Conservation (phyloP, 192 early-diverging fungal species). For the Coemansia sp. region DNA sequence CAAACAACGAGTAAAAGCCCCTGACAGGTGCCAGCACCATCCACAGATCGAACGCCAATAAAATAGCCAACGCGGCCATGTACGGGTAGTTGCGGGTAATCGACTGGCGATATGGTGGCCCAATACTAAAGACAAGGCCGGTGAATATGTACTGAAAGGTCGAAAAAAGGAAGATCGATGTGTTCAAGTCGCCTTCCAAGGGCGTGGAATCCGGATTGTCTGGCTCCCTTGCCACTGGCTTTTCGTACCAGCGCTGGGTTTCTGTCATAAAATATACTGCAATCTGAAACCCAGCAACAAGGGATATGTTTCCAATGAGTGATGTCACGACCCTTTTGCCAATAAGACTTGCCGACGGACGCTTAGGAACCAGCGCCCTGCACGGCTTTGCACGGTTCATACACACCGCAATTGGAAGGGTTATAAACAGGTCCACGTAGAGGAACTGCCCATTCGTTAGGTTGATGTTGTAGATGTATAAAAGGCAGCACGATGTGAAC, state of each 20-base stretch:
- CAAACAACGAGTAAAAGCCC: slow-evolving; percentile 34
- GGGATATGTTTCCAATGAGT: slow-evolving; percentile 78
- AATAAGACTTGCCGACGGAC: slow-evolving; percentile 84
- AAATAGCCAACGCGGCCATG: slow-evolving; percentile 14
- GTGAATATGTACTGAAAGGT: slow-evolving; percentile 90
- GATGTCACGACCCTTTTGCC: slow-evolving; percentile 86
- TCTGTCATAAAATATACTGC: slow-evolving; percentile 66
- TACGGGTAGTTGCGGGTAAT: slow-evolving; percentile 67
- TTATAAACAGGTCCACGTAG: slow-evolving; percentile 87
- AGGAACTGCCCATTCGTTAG: slow-evolving; percentile 93
- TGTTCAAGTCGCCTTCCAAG: slow-evolving; percentile 72
- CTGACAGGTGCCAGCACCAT: slow-evolving; percentile 34
- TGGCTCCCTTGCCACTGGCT: slow-evolving; percentile 33
- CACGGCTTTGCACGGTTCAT: slow-evolving; percentile 84
- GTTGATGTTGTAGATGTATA: slow-evolving; percentile 83
- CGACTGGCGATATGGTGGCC: slow-evolving; percentile 87
- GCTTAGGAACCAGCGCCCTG: slow-evolving; percentile 64
- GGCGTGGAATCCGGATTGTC: slow-evolving; percentile 59
- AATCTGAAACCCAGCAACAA: slow-evolving; percentile 79
- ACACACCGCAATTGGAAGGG: slow-evolving; percentile 77
- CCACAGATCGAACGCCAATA: slow-evolving; percentile 44
- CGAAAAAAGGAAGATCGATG: slow-evolving; percentile 80
- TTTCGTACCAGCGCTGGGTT: slow-evolving; percentile 75
- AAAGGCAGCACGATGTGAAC: slow-evolving; percentile 86
- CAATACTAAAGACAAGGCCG: slow-evolving; percentile 90